These are phyloP conservation scores for Russula compacta DNA, from an alignment of 768 basidiomycete genomes.

Conservation along the genomic window DNA sequence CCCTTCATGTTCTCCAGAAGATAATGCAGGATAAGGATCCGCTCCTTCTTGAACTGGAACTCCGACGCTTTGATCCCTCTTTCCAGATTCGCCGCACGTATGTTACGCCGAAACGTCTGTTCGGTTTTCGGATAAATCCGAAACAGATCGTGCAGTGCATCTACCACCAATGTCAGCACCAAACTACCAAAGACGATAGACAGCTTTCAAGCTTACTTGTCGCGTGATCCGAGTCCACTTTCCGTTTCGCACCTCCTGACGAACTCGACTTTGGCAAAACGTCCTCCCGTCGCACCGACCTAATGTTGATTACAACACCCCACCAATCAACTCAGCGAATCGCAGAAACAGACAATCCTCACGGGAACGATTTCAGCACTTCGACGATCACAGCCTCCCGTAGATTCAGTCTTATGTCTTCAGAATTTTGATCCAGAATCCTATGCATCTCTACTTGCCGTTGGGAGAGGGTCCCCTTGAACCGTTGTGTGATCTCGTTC, in stretches of 20 bases:
- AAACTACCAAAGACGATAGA: not conserved
- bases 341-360: not conserved
- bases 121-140: not conserved
- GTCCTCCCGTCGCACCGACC: slow-evolving; percentile 1
- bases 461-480: not conserved
- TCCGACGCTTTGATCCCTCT: not conserved
- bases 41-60: slow-evolving; percentile 3
- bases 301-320: not conserved
- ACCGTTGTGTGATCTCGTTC: not conserved
- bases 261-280: not conserved
- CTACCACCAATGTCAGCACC: not conserved
- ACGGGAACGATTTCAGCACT: slow-evolving; percentile 5
- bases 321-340: not conserved
- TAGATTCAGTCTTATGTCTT: not conserved
- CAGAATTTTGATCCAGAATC: not conserved
- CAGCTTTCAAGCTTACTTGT: not conserved
- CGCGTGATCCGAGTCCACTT: not conserved
- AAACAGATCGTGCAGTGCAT: slow-evolving; percentile 3
- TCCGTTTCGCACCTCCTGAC: not conserved
- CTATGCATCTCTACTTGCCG: not conserved
- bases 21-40: not conserved
- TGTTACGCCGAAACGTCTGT: not conserved
- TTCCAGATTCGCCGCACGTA: not conserved
- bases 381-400: not conserved
- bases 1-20: not conserved